phyloP scores from a whole-genome alignment of 2,329 filamentous ascomycete species.

The Apiospora kogelbergensis region DNA sequence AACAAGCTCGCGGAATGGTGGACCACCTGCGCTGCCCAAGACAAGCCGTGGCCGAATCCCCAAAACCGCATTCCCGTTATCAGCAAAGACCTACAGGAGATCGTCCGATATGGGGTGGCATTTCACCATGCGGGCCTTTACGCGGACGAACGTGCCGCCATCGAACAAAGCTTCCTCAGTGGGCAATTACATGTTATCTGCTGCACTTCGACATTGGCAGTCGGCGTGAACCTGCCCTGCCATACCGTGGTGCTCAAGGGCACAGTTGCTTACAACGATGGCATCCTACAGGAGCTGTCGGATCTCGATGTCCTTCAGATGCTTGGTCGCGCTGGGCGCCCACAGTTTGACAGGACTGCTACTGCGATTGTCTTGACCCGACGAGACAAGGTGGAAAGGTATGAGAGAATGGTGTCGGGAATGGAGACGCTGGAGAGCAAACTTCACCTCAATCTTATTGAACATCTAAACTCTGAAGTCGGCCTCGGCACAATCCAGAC shows the following conservation, averaged over 20 bases:
- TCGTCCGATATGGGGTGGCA: constrained; percentile 60
- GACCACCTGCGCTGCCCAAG: constrained; percentile 46
- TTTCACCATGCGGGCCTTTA: constrained; percentile 82
- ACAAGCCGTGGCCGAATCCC: constrained; percentile 65
- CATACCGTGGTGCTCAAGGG: constrained; percentile 83
- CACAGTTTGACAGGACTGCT: constrained; percentile 78
- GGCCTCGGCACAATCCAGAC: constrained; percentile 71
- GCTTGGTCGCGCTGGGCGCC: constrained; percentile 79
- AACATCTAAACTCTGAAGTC: constrained; percentile 84
- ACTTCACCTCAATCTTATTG: constrained; percentile 75
- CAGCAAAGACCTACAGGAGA: constrained; percentile 58
- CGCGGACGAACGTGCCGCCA: constrained; percentile 57
- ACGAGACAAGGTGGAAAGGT: constrained; percentile 61
- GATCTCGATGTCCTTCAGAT: constrained; percentile 90
- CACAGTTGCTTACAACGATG: constrained; percentile 65
- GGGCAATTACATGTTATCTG: constrained; percentile 80
- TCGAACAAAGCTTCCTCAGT: constrained; percentile 68
- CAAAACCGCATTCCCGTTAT: constrained; percentile 48
- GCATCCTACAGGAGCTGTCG: constrained; percentile 66
- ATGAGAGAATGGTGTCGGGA: constrained; percentile 73
- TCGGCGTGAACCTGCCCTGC: constrained; percentile 81
- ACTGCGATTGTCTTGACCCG: constrained; percentile 79
- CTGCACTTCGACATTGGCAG: constrained; percentile 81
- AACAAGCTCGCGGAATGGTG: constrained; percentile 67
- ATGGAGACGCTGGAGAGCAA: constrained; percentile 74